Evolutionary conservation across 2,329 filamentous ascomycete species (phyloP), one percentile per base, ranked within the genome.

Genomic region (Fusarium sp.): DNA sequence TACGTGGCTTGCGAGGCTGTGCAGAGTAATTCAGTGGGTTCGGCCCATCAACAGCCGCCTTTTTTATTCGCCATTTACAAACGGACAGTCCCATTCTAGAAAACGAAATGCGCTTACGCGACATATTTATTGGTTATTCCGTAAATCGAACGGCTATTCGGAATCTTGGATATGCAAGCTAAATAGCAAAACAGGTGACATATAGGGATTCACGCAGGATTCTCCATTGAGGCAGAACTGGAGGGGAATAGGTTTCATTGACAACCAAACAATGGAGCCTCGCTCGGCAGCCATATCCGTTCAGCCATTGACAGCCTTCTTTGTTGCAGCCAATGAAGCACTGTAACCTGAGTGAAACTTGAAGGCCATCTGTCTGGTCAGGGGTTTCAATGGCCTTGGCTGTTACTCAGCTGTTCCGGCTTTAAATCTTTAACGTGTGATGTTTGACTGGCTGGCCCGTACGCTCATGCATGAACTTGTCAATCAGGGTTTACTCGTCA

Each of bases 1-100:
- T 42, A 29, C 37, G 39, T 41, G 68, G 65, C 66, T 63, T 49
- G 48, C 29, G 71, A 73, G 73, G 72, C 73, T 75, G 71, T 73
- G 73, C 68, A 58, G 57, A 58, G 48, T 21, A 39, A n/a, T 46
- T 24, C 16, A 24, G 44, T 33, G 39, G 47, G 33, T 31, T 49
- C 31, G 23, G 23, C 50, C 26, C 35, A 39, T 49, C 37, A 31
- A 31, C 42, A 28, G 29, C 39, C 29, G 18, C n/a, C 37, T 23
- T 23, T 23, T 23, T 29, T 33, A 33, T 33, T 35, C 37, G 20
- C 37, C n/a, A 44, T 52, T 62, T 41, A 26, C 35, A 13, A 6
- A n/a, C 13, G 11, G 26, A 26, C 35, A n/a, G 29, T 20, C 20
- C 37, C 20, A 13, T 31, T 33, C 39, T 13, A 21, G 24, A 29